Evolutionary conservation across 1,284 basidiomycete species (phyloP).

Genomic region (Ustilago sp.): DNA sequence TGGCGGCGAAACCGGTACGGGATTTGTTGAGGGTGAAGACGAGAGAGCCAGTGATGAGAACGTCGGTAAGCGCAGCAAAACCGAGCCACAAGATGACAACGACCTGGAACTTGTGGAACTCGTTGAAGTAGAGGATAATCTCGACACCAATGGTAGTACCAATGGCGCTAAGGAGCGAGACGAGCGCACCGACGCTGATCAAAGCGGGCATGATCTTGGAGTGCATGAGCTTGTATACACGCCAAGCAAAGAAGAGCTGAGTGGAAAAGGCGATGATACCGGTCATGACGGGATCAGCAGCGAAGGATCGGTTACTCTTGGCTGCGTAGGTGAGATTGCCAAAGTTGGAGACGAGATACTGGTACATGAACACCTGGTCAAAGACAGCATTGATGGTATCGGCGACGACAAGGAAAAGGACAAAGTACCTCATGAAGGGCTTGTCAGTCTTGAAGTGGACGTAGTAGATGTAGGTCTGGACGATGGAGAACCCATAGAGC

Average conservation of each 20-base stretch:
- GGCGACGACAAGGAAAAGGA: slow-evolving; percentile 54
- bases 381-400: slow-evolving; percentile 58
- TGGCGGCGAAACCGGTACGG: slow-evolving; percentile 63
- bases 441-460: slow-evolving; percentile 60
- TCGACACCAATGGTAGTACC: slow-evolving; percentile 62
- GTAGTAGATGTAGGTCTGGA: slow-evolving; percentile 64
- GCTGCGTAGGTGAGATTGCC: slow-evolving; percentile 53
- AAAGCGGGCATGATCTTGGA: slow-evolving; percentile 51
- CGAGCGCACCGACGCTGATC: slow-evolving; percentile 37
- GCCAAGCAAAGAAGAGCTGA: slow-evolving; percentile 66
- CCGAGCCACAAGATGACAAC: slow-evolving; percentile 64
- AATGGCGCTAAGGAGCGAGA: slow-evolving; percentile 56
- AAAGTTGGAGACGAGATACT: slow-evolving; percentile 61
- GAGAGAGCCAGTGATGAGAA: slow-evolving; percentile 58
- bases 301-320: slow-evolving; percentile 49
- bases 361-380: slow-evolving; percentile 60
- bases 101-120: slow-evolving; percentile 65
- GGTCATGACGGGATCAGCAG: slow-evolving; percentile 59
- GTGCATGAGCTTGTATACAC: slow-evolving; percentile 61
- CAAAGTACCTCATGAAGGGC: slow-evolving; percentile 55
- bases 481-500: slow-evolving; percentile 61
- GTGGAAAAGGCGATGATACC: slow-evolving; percentile 60
- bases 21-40: slow-evolving; percentile 62
- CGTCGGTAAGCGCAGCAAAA: slow-evolving; percentile 60
- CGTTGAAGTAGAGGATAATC: slow-evolving; percentile 48